Conservation (phyloP, 495 filamentous ascomycete species). For the Xanthoparmelia taractica region DNA sequence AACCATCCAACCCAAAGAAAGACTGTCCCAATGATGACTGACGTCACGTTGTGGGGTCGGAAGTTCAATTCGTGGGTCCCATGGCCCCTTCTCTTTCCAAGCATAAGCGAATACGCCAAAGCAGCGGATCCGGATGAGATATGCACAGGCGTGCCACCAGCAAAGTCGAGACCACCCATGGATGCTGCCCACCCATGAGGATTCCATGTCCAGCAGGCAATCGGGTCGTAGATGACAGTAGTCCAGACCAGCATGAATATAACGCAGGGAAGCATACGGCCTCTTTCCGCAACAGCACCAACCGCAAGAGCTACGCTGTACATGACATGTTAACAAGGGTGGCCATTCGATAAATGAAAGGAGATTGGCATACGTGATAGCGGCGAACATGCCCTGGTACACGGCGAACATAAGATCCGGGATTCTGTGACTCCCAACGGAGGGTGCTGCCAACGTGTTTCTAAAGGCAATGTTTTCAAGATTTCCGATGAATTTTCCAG, state of each 20-base stretch:
- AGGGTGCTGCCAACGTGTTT: conserved; percentile 72
- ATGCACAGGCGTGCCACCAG: conserved; percentile 93
- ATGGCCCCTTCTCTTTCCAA: conserved; percentile 77
- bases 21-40: conserved; percentile 92
- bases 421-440: conserved; percentile 68
- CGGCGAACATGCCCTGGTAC: conserved; percentile 97
- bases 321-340: neutral
- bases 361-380: conserved; percentile 63
- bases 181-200: conserved; percentile 70
- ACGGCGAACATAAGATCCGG: conserved; percentile 89
- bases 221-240: conserved; percentile 88
- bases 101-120: conserved; percentile 76
- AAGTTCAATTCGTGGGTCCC: conserved; percentile 87
- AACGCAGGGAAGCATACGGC: conserved; percentile 86
- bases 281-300: conserved; percentile 86
- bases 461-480: conserved; percentile 80
- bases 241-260: conserved; percentile 97
- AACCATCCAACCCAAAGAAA: conserved; percentile 99
- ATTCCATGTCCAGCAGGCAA: conserved; percentile 99
- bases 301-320: conserved; percentile 77
- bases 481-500: conserved; percentile 76
- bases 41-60: conserved; percentile 95
- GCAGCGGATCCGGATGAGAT: conserved; percentile 87
- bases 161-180: conserved; percentile 89
- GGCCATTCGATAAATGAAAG: neutral